Evolutionary conservation across 192 early-diverging fungal species (phyloP), one percentile per base, ranked within the genome.

Genomic region (Nowakowskiella sp.): DNA sequence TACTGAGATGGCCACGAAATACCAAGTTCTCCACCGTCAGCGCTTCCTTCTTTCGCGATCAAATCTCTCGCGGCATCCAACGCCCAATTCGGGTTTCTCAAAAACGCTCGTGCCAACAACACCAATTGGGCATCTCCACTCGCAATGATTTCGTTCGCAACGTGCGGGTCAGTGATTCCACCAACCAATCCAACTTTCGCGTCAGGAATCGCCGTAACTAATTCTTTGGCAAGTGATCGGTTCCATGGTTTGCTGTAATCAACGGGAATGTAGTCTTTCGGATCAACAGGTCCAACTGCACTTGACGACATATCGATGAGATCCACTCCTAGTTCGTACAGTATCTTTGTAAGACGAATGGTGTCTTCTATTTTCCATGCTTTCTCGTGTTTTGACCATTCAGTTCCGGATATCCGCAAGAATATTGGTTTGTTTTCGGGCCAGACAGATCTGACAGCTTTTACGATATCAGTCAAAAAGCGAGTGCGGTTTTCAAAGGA

Each of bases 401-500:
- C 93, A 0, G 87, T 77, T 28, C 69, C 65, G n/a, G 88, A 90
- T 1, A 94, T 44, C 22, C 92, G 85, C 32, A 89, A 72, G 61
- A 90, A 95, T 49, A 97, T 66, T 0, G 92, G 90, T 60, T 88
- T 87, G 7, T 87, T 66, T 6, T 62, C 53, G 0, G 91, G 87
- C 89, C 90, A 91, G 33, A 78, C 74, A 9, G 57, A 42, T 26
- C 89, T 44, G 34, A 88, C 72, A 0, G 57, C 58, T n/a, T 61
- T 47, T 16, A 84, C 64, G 0, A 85, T 74, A 64, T 93, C 90
- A 1, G 89, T 39, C 26, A 83, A 55, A 50, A 91, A 85, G 0
- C 88, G 81, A 16, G 74, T 67, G 49, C 92, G 82, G 73, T 96
- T 95, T 54, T 93, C 87, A 27, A 93, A 81, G 1, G 82, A 83